Evolutionary conservation across 352 stramenopile genomes (phyloP).

Genomic region (Thalassiosira mediterranea): DNA sequence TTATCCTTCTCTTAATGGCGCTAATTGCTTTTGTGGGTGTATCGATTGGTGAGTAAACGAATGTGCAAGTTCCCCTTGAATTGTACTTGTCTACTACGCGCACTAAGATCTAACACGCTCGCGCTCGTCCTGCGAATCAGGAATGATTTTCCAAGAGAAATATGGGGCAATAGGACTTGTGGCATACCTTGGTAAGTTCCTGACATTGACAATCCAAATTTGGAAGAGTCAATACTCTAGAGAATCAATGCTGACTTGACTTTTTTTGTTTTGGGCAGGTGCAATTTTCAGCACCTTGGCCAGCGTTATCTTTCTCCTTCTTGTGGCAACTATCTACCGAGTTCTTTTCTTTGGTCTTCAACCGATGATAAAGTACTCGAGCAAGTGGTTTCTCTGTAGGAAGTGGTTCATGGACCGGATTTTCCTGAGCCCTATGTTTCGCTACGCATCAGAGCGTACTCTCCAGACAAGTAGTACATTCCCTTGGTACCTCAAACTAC

Average conservation of each 20-base stretch:
- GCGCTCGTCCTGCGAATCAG: neutral
- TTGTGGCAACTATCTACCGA: conserved; percentile 9
- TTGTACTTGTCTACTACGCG: neutral
- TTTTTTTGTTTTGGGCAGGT: too few relatives aligned
- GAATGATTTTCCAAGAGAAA: neutral
- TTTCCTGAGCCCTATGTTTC: conserved; percentile 18
- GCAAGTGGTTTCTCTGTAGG: conserved; percentile 6
- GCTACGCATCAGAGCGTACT: conserved; percentile 9
- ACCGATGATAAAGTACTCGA: neutral
- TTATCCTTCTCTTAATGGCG: conserved; percentile 12
- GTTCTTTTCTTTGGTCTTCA: conserved; percentile 3
- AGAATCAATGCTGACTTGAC: too few relatives aligned
- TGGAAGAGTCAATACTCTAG: too few relatives aligned
- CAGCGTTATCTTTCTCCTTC: conserved; percentile 1
- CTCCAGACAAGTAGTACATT: conserved; percentile 23
- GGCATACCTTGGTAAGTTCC: neutral
- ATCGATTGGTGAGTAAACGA: conserved; percentile 2
- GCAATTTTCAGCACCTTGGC: neutral
- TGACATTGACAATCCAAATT: too few relatives aligned
- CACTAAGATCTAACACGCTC: neutral
- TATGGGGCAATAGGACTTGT: neutral
- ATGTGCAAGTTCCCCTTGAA: too few relatives aligned
- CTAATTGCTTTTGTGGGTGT: conserved; percentile 5
- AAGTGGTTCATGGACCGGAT: conserved; percentile 24
- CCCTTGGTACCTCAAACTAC: conserved; percentile 21